A percentile compares a stretch with the other conserved stretches of the same genome.
Evolutionary conservation across 140 eudicot genomes (phyloP).

Genomic region (Anethum foeniculum): DNA sequence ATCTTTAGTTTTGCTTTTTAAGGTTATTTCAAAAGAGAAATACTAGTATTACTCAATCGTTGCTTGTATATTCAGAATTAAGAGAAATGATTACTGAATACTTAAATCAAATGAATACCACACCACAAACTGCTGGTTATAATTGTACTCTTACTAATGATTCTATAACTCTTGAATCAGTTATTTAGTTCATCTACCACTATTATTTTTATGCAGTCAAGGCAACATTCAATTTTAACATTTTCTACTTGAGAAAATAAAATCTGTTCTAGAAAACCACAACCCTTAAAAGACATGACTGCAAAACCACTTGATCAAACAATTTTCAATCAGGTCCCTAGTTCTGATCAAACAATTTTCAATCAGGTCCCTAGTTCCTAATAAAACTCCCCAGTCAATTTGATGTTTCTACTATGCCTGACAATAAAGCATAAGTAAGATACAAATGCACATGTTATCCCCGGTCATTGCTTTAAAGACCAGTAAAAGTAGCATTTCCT

Average conservation of each 20-base stretch:
- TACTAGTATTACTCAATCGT: too few relatives aligned
- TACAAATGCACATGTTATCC: conserved; percentile 2
- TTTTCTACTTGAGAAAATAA: background rate
- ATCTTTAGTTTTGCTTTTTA: background rate
- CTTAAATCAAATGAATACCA: too few relatives aligned
- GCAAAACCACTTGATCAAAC: background rate
- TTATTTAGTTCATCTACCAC: background rate
- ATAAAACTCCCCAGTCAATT: background rate
- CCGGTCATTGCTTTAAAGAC: background rate
- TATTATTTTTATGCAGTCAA: too few relatives aligned
- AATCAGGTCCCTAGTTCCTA: background rate
- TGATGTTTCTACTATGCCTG: background rate
- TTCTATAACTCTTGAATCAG: too few relatives aligned
- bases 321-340: background rate
- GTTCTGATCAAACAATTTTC: background rate
- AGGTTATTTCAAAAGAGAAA: too few relatives aligned
- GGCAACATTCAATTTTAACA: too few relatives aligned
- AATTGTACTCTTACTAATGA: too few relatives aligned
- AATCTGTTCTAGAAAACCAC: background rate
- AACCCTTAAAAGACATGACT: background rate
- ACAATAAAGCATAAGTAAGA: background rate
- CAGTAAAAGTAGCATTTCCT: background rate
- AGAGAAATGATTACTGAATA: too few relatives aligned
- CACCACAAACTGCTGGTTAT: too few relatives aligned
- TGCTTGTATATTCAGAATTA: too few relatives aligned